A percentile compares a stretch with the other conserved stretches of the same genome.
These are phyloP conservation scores for Saccharata proteae DNA, from an alignment of 2,329 filamentous ascomycete genomes.

Conservation along the genomic window DNA sequence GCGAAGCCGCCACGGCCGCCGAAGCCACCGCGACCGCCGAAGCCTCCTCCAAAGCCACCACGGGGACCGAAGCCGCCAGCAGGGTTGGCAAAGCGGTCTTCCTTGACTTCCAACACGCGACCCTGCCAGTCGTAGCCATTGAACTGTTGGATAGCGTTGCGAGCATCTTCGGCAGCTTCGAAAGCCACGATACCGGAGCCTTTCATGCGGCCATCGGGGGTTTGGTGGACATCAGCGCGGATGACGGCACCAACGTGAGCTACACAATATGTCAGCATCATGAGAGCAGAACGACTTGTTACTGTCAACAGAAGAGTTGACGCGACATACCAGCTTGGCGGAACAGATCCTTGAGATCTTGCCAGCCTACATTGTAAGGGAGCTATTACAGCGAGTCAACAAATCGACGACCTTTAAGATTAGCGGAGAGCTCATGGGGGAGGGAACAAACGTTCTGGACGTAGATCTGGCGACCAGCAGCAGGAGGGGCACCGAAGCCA, in stretches of 20 bases:
- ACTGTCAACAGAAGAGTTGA: conserved; percentile 9
- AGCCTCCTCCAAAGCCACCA: conserved; percentile 36
- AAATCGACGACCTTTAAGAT: conserved; percentile 8
- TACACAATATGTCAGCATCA: conserved; percentile 1
- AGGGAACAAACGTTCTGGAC: conserved; percentile 84
- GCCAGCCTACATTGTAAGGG: conserved; percentile 95
- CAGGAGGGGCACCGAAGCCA: conserved; percentile 42
- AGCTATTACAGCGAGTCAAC: conserved; percentile 46
- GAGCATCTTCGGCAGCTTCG: conserved; percentile 86
- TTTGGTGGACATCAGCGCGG: conserved; percentile 87
- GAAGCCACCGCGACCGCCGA: conserved; percentile 43
- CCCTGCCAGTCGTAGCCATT: conserved; percentile 99
- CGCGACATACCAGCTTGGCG: conserved; percentile 84
- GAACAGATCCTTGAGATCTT: conserved; percentile 97
- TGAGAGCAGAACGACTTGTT: not conserved
- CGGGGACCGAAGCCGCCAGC: conserved; percentile 29
- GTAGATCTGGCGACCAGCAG: conserved; percentile 86
- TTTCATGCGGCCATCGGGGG: conserved; percentile 86
- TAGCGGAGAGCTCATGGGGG: conserved; percentile 11
- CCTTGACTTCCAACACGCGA: conserved; percentile 81
- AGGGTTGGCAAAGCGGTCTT: conserved; percentile 77
- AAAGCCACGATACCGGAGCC: conserved; percentile 96
- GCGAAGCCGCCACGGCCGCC: conserved; percentile 36
- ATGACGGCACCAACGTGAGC: conserved; percentile 46
- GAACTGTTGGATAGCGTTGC: conserved; percentile 92